Evolutionary conservation across 2,329 filamentous ascomycete genomes (phyloP).

Genomic region (Bipolaris bicolor): DNA sequence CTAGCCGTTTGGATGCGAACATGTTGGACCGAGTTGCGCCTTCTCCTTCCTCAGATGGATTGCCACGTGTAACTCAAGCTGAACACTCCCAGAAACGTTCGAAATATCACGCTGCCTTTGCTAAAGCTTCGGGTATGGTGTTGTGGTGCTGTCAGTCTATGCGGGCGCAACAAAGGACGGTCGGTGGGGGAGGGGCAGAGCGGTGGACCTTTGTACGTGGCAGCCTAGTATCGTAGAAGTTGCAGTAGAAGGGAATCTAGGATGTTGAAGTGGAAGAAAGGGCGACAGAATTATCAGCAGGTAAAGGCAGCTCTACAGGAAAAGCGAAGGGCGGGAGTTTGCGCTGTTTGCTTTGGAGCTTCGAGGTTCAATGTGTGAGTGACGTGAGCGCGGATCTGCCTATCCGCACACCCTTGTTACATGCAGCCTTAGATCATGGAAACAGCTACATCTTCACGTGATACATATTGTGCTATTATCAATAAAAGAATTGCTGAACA

Average conservation of each 20-base stretch:
- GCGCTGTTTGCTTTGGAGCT: conserved; percentile 3
- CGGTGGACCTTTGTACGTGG: conserved; percentile 8
- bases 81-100: neutral
- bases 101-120: no score
- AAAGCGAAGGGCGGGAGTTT: neutral
- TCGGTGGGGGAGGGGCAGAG: conserved; percentile 12
- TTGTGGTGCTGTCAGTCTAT: neutral
- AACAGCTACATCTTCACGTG: neutral
- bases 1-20: conserved; percentile 59
- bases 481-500: neutral
- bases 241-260: neutral
- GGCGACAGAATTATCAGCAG: neutral
- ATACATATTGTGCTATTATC: neutral
- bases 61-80: neutral
- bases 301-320: neutral
- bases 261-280: neutral
- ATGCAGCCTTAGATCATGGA: neutral
- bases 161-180: neutral
- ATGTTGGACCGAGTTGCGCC: conserved; percentile 37
- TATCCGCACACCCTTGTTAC: neutral
- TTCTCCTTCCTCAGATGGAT: neutral
- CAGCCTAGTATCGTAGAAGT: neutral
- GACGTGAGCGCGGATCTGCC: conserved; percentile 3
- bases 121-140: neutral
- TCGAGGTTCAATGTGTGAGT: conserved; percentile 4